phyloP scores from a whole-genome alignment of 768 basidiomycete genomes.

The Podaxis pistillaris region DNA sequence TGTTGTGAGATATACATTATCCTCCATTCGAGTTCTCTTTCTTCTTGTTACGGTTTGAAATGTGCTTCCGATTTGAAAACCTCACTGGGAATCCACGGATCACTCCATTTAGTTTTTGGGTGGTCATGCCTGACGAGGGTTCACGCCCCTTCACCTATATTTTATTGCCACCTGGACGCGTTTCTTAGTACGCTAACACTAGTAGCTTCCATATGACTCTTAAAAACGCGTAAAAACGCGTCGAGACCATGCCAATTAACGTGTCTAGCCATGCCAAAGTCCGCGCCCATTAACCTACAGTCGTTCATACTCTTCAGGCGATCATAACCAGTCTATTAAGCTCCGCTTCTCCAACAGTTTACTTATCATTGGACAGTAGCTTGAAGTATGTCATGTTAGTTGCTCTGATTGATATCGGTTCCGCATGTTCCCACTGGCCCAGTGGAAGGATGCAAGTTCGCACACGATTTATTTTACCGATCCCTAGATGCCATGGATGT shows the following conservation, averaged over 20 bases:
- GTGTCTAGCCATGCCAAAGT: conserved; percentile 11
- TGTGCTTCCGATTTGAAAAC: conserved; percentile 6
- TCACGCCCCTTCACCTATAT: conserved; percentile 10
- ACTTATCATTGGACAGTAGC: neutral
- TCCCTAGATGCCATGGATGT: neutral
- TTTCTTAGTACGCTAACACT: conserved; percentile 9
- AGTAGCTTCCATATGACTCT: conserved; percentile 19
- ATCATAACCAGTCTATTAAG: neutral
- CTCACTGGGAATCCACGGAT: conserved; percentile 36
- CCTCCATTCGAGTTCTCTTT: neutral
- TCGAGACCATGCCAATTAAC: conserved; percentile 29
- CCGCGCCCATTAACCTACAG: neutral
- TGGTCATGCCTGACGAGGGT: conserved; percentile 23
- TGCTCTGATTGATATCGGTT: neutral
- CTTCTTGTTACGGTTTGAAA: neutral
- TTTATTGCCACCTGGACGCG: conserved; percentile 20
- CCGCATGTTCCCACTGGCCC: neutral
- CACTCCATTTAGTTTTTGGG: conserved; percentile 23
- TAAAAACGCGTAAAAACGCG: conserved; percentile 51
- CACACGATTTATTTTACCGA: neutral
- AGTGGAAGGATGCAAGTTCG: too few relatives aligned
- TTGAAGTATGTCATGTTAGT: neutral
- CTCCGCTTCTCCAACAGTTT: neutral
- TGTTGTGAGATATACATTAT: neutral
- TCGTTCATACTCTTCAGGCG: neutral